These are phyloP conservation scores for Quercus dentata DNA, from an alignment of 306 rosid genomes.

Conservation along the genomic window DNA sequence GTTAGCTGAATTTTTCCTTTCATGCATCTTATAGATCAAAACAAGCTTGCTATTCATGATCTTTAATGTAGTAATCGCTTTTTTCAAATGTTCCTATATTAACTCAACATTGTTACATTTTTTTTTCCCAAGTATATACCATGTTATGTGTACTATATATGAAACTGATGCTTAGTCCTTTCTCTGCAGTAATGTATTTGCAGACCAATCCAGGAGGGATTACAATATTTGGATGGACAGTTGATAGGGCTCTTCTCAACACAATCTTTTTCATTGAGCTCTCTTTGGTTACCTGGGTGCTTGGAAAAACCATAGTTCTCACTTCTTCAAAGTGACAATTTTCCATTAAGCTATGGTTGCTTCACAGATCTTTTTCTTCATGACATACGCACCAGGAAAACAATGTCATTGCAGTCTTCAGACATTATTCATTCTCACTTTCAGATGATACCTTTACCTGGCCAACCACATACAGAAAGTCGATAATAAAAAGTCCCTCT, in stretches of 20 bases:
- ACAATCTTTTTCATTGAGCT: slow-evolving; percentile 75
- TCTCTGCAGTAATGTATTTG: slow-evolving; percentile 71
- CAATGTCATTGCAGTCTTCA: too few species aligned
- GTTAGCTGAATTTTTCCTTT: neutral
- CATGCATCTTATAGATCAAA: neutral
- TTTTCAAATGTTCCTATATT: neutral
- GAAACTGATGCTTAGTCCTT: neutral
- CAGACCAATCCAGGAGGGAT: slow-evolving; percentile 81
- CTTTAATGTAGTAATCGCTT: neutral
- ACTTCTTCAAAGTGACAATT: neutral
- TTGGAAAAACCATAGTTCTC: slow-evolving; percentile 57
- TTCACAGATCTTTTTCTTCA: neutral
- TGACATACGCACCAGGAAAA: neutral
- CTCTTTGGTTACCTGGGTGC: slow-evolving; percentile 64
- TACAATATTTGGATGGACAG: slow-evolving; percentile 83
- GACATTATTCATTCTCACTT: neutral
- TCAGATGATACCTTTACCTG: neutral
- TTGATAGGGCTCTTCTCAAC: slow-evolving; percentile 70
- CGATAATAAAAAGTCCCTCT: neutral
- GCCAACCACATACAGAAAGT: neutral
- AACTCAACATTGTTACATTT: neutral
- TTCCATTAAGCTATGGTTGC: neutral
- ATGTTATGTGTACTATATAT: too few species aligned
- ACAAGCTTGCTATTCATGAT: neutral
- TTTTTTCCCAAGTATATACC: neutral